A percentile compares a stretch with the other conserved stretches of the same genome.
phyloP scores from a whole-genome alignment of 306 rosid genomes.

The Quercus glauca region DNA sequence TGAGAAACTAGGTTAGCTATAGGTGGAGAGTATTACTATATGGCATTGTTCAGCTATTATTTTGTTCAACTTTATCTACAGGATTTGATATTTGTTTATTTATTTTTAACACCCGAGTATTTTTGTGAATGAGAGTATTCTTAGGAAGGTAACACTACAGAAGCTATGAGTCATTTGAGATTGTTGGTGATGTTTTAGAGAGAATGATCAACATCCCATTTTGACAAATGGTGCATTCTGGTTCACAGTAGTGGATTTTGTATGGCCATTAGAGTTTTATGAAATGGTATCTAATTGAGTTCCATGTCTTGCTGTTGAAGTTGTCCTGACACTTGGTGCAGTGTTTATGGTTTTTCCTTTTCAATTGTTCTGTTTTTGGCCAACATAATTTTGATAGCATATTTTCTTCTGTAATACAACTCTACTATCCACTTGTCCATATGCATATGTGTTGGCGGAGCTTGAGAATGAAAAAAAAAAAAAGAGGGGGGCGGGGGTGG shows the following conservation, averaged over 20 bases:
- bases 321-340: neutral
- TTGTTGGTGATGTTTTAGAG: neutral
- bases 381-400: neutral
- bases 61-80: neutral
- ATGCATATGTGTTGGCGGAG: neutral
- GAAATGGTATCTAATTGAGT: neutral
- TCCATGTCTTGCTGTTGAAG: neutral
- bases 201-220: neutral
- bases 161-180: neutral
- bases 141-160: neutral
- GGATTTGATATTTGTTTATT: neutral
- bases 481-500: rapidly evolving
- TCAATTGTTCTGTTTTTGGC: neutral
- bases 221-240: neutral
- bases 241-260: neutral
- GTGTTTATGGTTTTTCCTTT: neutral
- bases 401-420: neutral
- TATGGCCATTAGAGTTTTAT: neutral
- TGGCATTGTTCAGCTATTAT: neutral
- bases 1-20: neutral
- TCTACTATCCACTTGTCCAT: neutral
- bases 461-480: too few relatives aligned
- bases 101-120: neutral
- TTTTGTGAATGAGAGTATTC: neutral
- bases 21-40: neutral